Percentiles rank a stretch among this genome's conserved stretches.
Conservation (phyloP, 192 early-diverging fungal genomes). For the Helicostylum pulchrum region DNA sequence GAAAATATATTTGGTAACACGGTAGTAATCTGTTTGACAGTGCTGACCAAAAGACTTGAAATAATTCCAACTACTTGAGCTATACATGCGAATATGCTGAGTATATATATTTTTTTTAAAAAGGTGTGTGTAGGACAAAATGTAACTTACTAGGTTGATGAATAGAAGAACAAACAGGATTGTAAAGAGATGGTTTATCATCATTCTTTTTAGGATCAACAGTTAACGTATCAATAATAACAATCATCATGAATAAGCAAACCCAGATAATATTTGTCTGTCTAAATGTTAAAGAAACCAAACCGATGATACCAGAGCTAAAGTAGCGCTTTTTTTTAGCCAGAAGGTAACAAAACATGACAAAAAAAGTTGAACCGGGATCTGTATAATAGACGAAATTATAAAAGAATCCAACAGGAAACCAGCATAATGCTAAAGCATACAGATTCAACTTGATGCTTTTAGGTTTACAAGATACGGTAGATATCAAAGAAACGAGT, state of each 20-base stretch:
- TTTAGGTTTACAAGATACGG: constrained; percentile 37
- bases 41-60: constrained; percentile 21
- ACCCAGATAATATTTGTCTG: constrained; percentile 96
- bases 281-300: constrained; percentile 63
- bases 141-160: neutral
- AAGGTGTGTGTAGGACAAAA: neutral
- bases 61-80: constrained; percentile 14
- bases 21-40: constrained; percentile 13
- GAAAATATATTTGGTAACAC: constrained; percentile 40
- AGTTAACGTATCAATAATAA: constrained; percentile 32
- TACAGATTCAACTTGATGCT: constrained; percentile 11
- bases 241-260: constrained; percentile 58
- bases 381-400: constrained; percentile 92
- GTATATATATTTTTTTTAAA: too few relatives aligned
- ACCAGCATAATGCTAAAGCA: constrained; percentile 53
- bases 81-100: neutral
- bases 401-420: constrained; percentile 86
- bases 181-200: constrained; percentile 5
- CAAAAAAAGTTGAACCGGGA: constrained; percentile 76
- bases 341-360: constrained; percentile 63
- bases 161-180: constrained; percentile 14
- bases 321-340: constrained; percentile 45
- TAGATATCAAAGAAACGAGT: constrained; percentile 33
- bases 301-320: constrained; percentile 46
- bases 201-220: constrained; percentile 6